phyloP scores from a whole-genome alignment of 352 stramenopile genomes.

The Pythium periplocum region DNA sequence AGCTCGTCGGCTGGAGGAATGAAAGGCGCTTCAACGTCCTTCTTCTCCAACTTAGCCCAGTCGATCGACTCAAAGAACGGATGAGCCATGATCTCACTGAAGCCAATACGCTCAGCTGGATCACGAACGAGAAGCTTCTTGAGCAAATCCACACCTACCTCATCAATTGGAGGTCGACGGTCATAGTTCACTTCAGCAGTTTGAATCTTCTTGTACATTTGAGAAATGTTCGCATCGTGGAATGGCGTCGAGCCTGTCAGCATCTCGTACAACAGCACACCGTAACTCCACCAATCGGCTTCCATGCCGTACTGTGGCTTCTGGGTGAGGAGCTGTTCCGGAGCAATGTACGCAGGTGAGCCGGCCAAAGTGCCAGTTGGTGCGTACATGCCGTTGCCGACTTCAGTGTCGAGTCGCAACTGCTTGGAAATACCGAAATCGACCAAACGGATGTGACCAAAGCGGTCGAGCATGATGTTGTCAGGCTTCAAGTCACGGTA shows the following conservation, averaged over 20 bases:
- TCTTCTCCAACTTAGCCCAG: slow-evolving; percentile 67
- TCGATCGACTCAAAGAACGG: slow-evolving; percentile 69
- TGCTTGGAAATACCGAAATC: slow-evolving; percentile 90
- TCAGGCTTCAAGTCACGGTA: slow-evolving; percentile 87
- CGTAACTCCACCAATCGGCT: slow-evolving; percentile 90
- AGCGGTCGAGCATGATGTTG: slow-evolving; percentile 88
- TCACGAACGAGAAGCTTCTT: slow-evolving; percentile 76
- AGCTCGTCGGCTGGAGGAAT: slow-evolving; percentile 73
- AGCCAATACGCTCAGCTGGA: slow-evolving; percentile 53
- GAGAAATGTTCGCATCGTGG: slow-evolving; percentile 76
- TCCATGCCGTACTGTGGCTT: slow-evolving; percentile 84
- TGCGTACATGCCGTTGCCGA: slow-evolving; percentile 38
- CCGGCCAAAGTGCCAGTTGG: slow-evolving; percentile 68
- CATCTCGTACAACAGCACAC: slow-evolving; percentile 89
- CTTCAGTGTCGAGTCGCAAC: slow-evolving; percentile 24
- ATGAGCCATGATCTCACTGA: slow-evolving; percentile 55
- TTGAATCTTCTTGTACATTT: slow-evolving; percentile 90
- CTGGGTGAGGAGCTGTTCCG: slow-evolving; percentile 76
- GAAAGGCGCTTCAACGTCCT: slow-evolving; percentile 78
- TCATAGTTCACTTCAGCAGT: slow-evolving; percentile 83
- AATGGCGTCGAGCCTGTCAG: slow-evolving; percentile 86
- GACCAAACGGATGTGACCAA: slow-evolving; percentile 83
- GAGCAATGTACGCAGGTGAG: slow-evolving; percentile 83
- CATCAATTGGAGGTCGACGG: slow-evolving; percentile 54
- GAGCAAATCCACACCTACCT: slow-evolving; percentile 62